A percentile compares a stretch with the other conserved stretches of the same genome.
Conservation (phyloP, 2,329 filamentous ascomycete species). For the Myriosclerotinia scirpicola region DNA sequence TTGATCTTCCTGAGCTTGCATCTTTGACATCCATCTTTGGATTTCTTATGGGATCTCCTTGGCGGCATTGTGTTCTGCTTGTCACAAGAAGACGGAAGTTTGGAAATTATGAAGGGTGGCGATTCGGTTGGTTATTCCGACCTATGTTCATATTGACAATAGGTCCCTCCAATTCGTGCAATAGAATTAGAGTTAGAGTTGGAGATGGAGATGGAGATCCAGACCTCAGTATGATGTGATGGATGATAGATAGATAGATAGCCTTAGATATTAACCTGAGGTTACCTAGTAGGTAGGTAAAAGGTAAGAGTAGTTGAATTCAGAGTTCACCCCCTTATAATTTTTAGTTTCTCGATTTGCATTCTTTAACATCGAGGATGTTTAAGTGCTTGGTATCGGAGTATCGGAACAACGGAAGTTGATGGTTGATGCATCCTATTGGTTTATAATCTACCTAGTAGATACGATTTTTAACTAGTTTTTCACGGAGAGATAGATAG, state of each 20-base stretch:
- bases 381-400: neutral
- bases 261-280: no score
- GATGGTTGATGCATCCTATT: no score
- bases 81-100: neutral
- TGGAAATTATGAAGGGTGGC: neutral
- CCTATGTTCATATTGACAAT: constrained; percentile 4
- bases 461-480: no score
- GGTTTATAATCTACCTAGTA: no score
- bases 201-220: no score
- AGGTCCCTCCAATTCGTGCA: neutral
- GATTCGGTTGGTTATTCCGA: neutral
- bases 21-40: constrained; percentile 62
- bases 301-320: neutral
- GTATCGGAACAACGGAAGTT: neutral
- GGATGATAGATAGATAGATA: no score
- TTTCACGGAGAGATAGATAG: neutral
- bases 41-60: constrained; percentile 68
- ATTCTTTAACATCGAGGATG: constrained; percentile 9
- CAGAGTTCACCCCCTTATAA: neutral
- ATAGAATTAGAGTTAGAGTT: neutral
- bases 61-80: constrained; percentile 55
- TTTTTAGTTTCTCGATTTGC: neutral
- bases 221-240: no score
- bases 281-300: no score
- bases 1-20: constrained; percentile 72